Evolutionary conservation across 2,329 filamentous ascomycete species (phyloP).

Genomic region (Aspergillus neotritici): DNA sequence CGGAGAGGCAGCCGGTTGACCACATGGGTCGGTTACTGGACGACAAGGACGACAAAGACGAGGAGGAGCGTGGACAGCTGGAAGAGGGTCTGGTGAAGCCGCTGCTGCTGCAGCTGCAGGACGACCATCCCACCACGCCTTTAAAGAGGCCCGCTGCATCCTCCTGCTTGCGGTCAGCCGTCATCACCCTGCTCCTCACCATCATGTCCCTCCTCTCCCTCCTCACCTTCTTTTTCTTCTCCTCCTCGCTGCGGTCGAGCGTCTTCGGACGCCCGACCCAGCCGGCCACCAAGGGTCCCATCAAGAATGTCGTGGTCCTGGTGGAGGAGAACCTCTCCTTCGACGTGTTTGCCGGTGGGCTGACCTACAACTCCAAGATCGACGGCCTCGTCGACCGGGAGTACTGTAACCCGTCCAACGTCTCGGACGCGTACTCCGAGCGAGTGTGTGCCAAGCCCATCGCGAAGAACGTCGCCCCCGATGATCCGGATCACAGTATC

Average conservation of each 20-base stretch:
- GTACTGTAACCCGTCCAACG: slow-evolving; percentile 40
- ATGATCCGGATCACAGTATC: slow-evolving; percentile 43
- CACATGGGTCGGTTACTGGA: not conserved
- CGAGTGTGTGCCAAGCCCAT: slow-evolving; percentile 35
- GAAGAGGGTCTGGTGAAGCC: not conserved
- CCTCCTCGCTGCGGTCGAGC: slow-evolving; percentile 5
- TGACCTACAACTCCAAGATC: slow-evolving; percentile 33
- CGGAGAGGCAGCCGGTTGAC: too few relatives aligned
- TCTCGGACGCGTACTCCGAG: slow-evolving; percentile 17
- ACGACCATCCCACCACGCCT: not conserved
- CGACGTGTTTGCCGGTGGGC: slow-evolving; percentile 39
- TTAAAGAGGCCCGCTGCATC: not conserved
- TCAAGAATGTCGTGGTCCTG: slow-evolving; percentile 47
- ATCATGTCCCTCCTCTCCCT: slow-evolving; percentile 9
- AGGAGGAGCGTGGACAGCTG: not conserved
- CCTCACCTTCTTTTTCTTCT: slow-evolving; percentile 6
- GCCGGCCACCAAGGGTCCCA: slow-evolving; percentile 23
- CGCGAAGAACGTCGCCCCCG: slow-evolving; percentile 36
- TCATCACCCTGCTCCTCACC: slow-evolving; percentile 2
- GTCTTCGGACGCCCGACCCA: not conserved
- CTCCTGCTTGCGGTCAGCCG: not conserved
- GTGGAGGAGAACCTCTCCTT: slow-evolving; percentile 41
- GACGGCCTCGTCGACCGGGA: slow-evolving; percentile 27
- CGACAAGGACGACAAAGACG: not conserved
- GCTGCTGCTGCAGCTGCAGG: not conserved